Base-by-base conservation (phyloP, 441 rosid species). In the Corymbia calophylla region DNA sequence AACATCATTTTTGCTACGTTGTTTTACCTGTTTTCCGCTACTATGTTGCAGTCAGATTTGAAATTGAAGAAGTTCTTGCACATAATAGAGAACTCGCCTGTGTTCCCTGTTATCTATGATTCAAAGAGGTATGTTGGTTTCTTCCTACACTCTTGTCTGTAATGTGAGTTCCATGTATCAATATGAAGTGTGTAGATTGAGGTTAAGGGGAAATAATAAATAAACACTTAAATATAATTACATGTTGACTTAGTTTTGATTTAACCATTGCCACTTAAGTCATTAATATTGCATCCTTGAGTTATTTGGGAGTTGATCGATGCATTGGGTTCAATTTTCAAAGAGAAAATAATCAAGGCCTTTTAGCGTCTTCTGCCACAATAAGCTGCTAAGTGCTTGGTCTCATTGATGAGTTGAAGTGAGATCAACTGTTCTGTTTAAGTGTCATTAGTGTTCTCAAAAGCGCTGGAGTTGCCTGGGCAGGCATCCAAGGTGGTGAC, bases 1-100 rank as follows among this genome's bases (percentile, higher is more conserved):
- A 12, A 54, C 49, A 48, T 68, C 19, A 86, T 8, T n/a, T 87
- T 51, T 90, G 60, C 87, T 66, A 49, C 70, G 21, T 85, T 90
- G 86, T 87, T 89, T 54, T 77, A 51, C 88, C 66, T 81, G 4
- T 35, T 2, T 49, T 91, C 80, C 32, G 53, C 89, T 35, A 86
- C 87, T 81, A 58, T 32, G 62, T 92, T 91, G 91, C 96, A 97
- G 97, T 93, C 98, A 89, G 99, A 98, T 94, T 64, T 94, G 95
- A 97, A 98, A 94, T 92, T 98, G 94, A 97, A 96, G 92, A 98
- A 96, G 89, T 97, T 92, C 94, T 93, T 98, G 94, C 97, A 98
- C 92, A 95, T 98, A 90, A 96, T 98, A 88, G 97, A 97, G 95
- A 91, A 90, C 87, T 97, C 99, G 32, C 95, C 96, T 1, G 96